Evolutionary conservation across 1,284 basidiomycete genomes (phyloP).

Genomic region (Marasmius sp.): DNA sequence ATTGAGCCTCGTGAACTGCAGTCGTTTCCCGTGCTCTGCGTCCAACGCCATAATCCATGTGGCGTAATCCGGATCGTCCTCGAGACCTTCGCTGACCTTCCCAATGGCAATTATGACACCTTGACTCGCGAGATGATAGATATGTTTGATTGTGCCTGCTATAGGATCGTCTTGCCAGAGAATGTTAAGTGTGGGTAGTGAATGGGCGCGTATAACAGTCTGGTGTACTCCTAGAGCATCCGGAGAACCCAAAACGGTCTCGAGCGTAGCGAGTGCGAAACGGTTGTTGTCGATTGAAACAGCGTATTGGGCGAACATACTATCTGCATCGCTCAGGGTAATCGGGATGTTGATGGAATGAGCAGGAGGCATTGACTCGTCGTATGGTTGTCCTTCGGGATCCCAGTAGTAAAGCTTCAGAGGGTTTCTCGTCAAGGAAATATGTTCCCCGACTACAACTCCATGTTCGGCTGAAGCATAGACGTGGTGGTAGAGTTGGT

Average conservation of each 20-base stretch:
- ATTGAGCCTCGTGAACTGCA: background rate
- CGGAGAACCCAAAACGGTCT: background rate
- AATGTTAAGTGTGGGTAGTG: background rate
- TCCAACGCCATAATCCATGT: conserved; percentile 1
- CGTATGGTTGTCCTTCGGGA: conserved; percentile 1
- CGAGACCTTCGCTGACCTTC: background rate
- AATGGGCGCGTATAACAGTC: background rate
- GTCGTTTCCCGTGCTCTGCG: background rate
- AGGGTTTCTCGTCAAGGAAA: background rate
- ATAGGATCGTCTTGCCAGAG: background rate
- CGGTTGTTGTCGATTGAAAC: background rate
- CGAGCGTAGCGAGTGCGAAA: background rate
- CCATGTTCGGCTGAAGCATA: background rate
- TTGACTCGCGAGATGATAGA: background rate
- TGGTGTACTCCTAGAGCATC: background rate
- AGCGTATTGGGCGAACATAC: background rate
- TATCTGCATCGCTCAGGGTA: background rate
- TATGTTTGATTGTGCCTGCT: background rate
- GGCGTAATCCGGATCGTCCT: background rate
- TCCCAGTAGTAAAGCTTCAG: background rate
- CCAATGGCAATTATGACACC: background rate
- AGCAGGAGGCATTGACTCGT: background rate
- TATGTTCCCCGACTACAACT: background rate
- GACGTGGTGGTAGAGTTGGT: background rate
- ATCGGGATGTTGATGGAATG: background rate